Percentiles rank a stretch among this genome's conserved stretches.
Conservation (phyloP, 495 filamentous ascomycete genomes). For the Jackrogersella multiformis region DNA sequence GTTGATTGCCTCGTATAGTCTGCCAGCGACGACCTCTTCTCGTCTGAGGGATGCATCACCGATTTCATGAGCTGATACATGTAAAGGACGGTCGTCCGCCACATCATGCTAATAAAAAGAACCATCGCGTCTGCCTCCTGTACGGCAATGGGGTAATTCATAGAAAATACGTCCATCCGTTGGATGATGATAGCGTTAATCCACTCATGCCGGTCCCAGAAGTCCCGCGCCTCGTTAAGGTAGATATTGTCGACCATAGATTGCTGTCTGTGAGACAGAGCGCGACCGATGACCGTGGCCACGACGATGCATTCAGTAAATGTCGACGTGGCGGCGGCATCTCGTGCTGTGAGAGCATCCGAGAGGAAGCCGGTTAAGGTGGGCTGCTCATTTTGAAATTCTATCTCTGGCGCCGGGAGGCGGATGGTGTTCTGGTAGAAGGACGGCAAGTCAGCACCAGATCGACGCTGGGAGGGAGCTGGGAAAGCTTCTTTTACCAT, state of each 20-base stretch:
- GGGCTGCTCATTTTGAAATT: constrained; percentile 61
- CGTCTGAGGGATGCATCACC: constrained; percentile 28
- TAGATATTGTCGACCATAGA: constrained; percentile 42
- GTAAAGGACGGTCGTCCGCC: constrained; percentile 56
- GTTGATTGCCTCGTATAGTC: constrained; percentile 51
- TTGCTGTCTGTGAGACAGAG: constrained; percentile 55
- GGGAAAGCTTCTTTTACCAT: constrained; percentile 45
- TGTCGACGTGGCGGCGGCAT: constrained; percentile 49
- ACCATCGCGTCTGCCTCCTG: constrained; percentile 59
- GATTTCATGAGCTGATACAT: constrained; percentile 50
- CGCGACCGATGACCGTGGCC: constrained; percentile 58
- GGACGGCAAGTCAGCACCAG: constrained; percentile 26
- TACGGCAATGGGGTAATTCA: constrained; percentile 45
- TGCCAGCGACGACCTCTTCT: constrained; percentile 37
- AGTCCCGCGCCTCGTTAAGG: constrained; percentile 43
- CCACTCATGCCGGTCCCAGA: constrained; percentile 62
- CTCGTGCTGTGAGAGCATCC: constrained; percentile 50
- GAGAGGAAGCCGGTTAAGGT: constrained; percentile 53
- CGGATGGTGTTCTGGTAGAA: constrained; percentile 51
- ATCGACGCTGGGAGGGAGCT: neutral
- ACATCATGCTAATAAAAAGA: constrained; percentile 55
- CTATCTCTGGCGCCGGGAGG: constrained; percentile 58
- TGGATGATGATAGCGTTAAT: constrained; percentile 53
- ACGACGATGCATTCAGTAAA: constrained; percentile 60
- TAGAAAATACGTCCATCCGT: constrained; percentile 48